A percentile compares a stretch with the other conserved stretches of the same genome.
phyloP scores from a whole-genome alignment of 1,139 yeast species.

The Pichia sp. region DNA sequence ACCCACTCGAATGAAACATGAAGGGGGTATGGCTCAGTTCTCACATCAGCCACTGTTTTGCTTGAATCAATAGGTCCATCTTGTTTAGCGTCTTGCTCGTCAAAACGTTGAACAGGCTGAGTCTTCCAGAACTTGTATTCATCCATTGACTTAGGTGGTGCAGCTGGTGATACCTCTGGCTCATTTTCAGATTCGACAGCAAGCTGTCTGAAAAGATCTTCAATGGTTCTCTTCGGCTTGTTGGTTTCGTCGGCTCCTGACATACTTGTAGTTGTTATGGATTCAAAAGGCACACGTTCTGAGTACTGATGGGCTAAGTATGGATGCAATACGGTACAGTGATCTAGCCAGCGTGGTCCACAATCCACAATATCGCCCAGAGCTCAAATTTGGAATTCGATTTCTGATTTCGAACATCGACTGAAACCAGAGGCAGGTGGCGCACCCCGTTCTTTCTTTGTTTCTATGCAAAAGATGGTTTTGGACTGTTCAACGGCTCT shows the following conservation, averaged over 20 bases:
- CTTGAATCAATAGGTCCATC: constrained; percentile 77
- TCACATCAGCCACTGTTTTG: constrained; percentile 66
- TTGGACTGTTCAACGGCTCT: too few species aligned
- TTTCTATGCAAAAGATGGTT: too few species aligned
- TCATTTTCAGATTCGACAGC: constrained; percentile 46
- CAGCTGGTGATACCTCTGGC: constrained; percentile 23
- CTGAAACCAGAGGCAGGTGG: too few species aligned
- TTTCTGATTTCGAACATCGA: too few species aligned
- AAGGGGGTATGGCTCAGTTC: constrained; percentile 62
- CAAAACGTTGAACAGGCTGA: constrained; percentile 84
- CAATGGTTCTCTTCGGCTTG: constrained; percentile 30
- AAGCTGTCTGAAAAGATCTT: constrained; percentile 42
- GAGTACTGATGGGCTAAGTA: too few species aligned
- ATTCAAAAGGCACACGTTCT: too few species aligned
- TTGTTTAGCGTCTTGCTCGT: constrained; percentile 45
- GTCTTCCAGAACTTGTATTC: constrained; percentile 98
- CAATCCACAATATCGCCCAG: too few species aligned
- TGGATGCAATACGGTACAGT: too few species aligned
- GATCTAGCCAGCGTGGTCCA: too few species aligned
- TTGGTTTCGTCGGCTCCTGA: constrained; percentile 7
- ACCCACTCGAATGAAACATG: constrained; percentile 84
- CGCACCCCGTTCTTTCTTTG: too few species aligned
- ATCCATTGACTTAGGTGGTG: constrained; percentile 63
- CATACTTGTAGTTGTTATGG: too few species aligned
- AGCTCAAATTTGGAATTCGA: too few species aligned